Conservation (phyloP, 2,329 filamentous ascomycete species). For the Aureobasidium sp. region DNA sequence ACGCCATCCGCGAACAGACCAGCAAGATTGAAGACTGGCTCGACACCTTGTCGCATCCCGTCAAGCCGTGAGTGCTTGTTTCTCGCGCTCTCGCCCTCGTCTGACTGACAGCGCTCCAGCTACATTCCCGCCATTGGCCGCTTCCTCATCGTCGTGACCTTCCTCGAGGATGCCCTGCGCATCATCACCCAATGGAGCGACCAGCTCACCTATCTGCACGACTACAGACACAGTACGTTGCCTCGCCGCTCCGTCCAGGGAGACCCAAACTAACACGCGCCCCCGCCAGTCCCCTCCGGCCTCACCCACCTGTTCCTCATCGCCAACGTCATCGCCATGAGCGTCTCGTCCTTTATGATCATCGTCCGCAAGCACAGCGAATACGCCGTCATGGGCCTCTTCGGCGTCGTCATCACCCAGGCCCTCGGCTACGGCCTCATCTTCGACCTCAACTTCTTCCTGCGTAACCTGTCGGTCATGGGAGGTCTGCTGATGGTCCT, state of each 20-base stretch:
- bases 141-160: conserved; percentile 96
- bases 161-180: conserved; percentile 90
- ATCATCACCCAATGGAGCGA: conserved; percentile 98
- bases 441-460: conserved; percentile 99
- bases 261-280: conserved; percentile 10
- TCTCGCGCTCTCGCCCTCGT: not conserved
- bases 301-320: conserved; percentile 91
- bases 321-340: conserved; percentile 83
- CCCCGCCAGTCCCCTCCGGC: conserved; percentile 66
- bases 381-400: conserved; percentile 83
- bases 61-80: conserved; percentile 75
- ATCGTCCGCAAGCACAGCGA: conserved; percentile 90
- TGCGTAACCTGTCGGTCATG: conserved; percentile 95
- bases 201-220: conserved; percentile 85
- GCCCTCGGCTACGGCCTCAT: conserved; percentile 95
- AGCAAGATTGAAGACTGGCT: conserved; percentile 96
- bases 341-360: conserved; percentile 71
- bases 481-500: conserved; percentile 96
- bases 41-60: conserved; percentile 77
- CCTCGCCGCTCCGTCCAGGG: conserved; percentile 28
- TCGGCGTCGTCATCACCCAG: conserved; percentile 85
- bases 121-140: conserved; percentile 92
- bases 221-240: conserved; percentile 83
- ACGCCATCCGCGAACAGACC: conserved; percentile 86
- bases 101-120: conserved; percentile 40